Base-by-base conservation (phyloP, 345 rosid species). In the Moricandia moricandioides region DNA sequence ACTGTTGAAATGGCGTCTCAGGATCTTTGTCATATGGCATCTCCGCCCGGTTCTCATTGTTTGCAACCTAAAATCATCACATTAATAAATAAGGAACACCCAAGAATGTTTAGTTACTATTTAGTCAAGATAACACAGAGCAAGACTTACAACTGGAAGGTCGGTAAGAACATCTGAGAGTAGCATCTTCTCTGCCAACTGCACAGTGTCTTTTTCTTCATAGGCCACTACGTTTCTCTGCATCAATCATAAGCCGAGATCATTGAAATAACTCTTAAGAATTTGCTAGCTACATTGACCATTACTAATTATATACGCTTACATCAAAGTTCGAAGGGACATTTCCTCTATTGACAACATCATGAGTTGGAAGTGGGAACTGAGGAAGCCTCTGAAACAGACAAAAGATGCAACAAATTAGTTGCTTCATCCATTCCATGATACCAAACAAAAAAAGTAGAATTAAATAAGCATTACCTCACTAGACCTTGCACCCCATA, bases 311-410 rank as follows among this genome's bases (percentile, higher is more conserved):
- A 49, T 12, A 11, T 8, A 37, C 10, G 16, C 65, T 27, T 49
- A 90, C 98, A 88, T 84, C 87, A 79, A 93, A 93, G 49, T 86
- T 85, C 2, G 54, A 3, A 12, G 97, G 97, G 10, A 80, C 70
- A 16, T 57, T 73, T 24, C 95, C 98, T 77, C 91, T 83, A 1
- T 73, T 33, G 4, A 84, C 81, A 39, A 88, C 86, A 79, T 90
- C 87, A 81, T 93, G 97, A 1, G 95, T 93, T 27, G 98, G 98
- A 43, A 85, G 85, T 4, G 98, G 89, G 61, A 78, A 92, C 7
- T 78, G 97, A 13, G 98, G 98, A 69, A 90, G 67, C 11, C 13
- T 84, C 93, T 92, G 84, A 69, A 76, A 54, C 31, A 47, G 29
- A 21, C 13, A 8, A 54, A 10, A 5, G 1, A 21, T 0, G 30